Evolutionary conservation across 345 rosid species (phyloP), one percentile per base, ranked within the genome.

Genomic region (Bruguiera sexangula): DNA sequence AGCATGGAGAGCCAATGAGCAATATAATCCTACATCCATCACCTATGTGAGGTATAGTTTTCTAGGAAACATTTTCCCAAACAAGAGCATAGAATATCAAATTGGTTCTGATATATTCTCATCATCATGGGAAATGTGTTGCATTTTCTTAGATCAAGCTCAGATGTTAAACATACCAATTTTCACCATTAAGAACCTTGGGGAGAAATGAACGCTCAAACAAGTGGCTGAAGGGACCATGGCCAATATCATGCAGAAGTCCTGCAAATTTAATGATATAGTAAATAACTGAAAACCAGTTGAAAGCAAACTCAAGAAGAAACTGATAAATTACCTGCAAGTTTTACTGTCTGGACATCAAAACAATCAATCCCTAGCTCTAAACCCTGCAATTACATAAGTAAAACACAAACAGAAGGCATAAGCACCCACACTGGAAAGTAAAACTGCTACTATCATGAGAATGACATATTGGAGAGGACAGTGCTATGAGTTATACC

Each of bases 191-290:
- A 29, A 76, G 37, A 61, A 93, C 96, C 75, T 37, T 77, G 3
- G 98, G 97, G n/a, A 94, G 96, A 75, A 94, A 94, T 62, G 82
- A 91, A 13, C 91, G 84, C 75, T 91, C 97, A 85, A 94, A 91
- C 83, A 88, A 78, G 81, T 94, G 97, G 71, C 97, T 94, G 70
- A 94, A 91, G 60, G 98, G 98, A 43, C 98, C 98, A 81, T 94
- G 96, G 62, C 97, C 98, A 69, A 91, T 83, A 79, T 94, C 97
- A 82, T 94, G 97, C 66, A 94, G 82, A 73, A 94, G 96, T 58
- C 98, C 98, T 89, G 75, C 74, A 78, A n/a, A 80, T 62, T 65
- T 53, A 50, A 61, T 57, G 32, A 66, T 55, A 10, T 3, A 53
- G 57, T 13, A 50, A 43, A 63, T n/a, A 52, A 22, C 26, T 39